Conservation (phyloP, 305 asterid genomes). For the Striga hermonthica region DNA sequence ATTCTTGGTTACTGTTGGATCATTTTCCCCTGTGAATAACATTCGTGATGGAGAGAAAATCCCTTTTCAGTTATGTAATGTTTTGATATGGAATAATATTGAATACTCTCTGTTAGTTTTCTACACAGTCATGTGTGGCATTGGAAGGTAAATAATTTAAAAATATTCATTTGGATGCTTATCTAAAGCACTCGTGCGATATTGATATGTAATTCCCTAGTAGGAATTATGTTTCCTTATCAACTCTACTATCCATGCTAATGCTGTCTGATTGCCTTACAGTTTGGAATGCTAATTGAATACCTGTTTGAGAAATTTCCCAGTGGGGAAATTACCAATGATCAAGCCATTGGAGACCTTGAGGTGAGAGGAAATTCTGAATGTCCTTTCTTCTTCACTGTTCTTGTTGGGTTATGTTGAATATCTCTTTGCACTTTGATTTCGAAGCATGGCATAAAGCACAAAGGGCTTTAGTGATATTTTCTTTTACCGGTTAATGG, state of each 20-base stretch:
- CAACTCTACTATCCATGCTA: constrained; percentile 13
- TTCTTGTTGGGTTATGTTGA: constrained; percentile 23
- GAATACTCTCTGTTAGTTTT: not conserved
- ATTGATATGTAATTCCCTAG: constrained; percentile 1
- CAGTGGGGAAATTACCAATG: constrained; percentile 52
- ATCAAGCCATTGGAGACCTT: constrained; percentile 84
- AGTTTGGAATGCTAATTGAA: constrained; percentile 94
- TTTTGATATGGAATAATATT: not conserved
- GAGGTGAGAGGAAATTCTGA: constrained; percentile 56
- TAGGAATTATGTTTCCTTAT: not conserved
- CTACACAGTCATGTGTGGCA: not conserved
- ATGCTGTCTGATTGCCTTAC: constrained; percentile 39
- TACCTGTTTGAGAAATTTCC: constrained; percentile 73
- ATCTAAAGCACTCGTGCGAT: constrained; percentile 3
- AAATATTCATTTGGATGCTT: constrained; percentile 16
- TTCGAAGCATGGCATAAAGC: constrained; percentile 19
- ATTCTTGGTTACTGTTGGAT: not conserved
- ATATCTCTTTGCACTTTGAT: constrained; percentile 23
- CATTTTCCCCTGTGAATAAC: not conserved
- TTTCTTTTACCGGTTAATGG: not conserved
- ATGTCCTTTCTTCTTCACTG: constrained; percentile 6
- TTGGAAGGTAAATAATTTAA: constrained; percentile 16
- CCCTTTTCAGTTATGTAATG: not conserved
- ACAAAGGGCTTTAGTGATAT: not conserved
- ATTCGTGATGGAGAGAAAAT: not conserved